These are phyloP conservation scores for Avena eriantha DNA, from an alignment of 176 grass and related monocot genomes.

Conservation along the genomic window DNA sequence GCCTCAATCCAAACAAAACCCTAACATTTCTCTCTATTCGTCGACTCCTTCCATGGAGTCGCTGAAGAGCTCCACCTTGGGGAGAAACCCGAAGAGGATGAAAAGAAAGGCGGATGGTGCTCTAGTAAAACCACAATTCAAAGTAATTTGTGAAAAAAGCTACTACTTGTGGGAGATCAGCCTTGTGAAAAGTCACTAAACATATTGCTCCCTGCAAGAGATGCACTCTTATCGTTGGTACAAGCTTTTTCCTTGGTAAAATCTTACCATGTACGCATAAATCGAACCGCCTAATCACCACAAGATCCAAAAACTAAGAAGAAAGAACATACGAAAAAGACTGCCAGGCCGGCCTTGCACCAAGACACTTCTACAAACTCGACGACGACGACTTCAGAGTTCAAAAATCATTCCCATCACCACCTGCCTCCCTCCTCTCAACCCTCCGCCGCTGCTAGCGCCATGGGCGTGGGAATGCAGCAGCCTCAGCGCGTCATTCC, in stretches of 20 bases:
- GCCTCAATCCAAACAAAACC: too few species aligned
- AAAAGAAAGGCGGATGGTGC: too few species aligned
- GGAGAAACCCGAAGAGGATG: too few species aligned
- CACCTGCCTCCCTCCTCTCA: not conserved
- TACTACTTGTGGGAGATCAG: not conserved
- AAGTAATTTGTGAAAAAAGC: not conserved
- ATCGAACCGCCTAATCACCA: not conserved
- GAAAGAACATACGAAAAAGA: too few species aligned
- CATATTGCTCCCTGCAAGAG: not conserved
- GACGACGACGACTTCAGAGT: not conserved
- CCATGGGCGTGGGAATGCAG: slow-evolving; percentile 22
- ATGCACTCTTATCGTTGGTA: not conserved
- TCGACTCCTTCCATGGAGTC: too few species aligned
- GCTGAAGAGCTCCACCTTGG: too few species aligned
- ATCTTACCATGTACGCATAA: not conserved
- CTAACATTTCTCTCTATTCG: too few species aligned
- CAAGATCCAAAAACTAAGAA: not conserved
- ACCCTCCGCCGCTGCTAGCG: not conserved
- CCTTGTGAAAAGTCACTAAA: not conserved
- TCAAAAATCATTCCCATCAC: not conserved
- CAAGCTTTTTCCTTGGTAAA: not conserved
- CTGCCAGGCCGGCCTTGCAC: too few species aligned
- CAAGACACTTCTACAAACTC: not conserved
- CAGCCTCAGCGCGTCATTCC: slow-evolving; percentile 46
- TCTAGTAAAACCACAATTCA: not conserved